phyloP scores from a whole-genome alignment of 2,329 filamentous ascomycete genomes.

The Aspergillus melleus region DNA sequence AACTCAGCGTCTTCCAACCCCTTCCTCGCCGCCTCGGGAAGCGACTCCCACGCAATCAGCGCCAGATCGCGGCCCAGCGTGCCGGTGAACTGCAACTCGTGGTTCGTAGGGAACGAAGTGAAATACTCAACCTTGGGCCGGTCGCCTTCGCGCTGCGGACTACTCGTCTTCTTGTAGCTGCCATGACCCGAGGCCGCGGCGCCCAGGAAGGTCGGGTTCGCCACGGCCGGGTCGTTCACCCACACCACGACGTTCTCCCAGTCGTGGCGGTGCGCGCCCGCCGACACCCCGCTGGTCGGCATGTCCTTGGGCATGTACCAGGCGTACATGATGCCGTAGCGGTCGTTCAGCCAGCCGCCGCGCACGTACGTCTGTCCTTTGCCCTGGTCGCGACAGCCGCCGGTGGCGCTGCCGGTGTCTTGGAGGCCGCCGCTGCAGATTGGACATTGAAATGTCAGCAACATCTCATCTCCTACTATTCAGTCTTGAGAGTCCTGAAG shows the following conservation, averaged over 20 bases:
- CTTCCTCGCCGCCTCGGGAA: no score
- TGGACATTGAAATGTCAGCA: no score
- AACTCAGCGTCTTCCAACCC: no score
- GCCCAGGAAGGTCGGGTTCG: conserved; percentile 2
- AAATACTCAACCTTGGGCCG: conserved; percentile 7
- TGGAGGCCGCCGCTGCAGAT: not conserved
- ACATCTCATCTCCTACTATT: no score
- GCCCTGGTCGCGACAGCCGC: conserved; percentile 5
- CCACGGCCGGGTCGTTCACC: conserved; percentile 1
- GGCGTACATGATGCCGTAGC: conserved; percentile 9
- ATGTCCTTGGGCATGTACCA: conserved; percentile 12
- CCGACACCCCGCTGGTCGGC: conserved; percentile 1
- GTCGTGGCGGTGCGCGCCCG: conserved; percentile 7
- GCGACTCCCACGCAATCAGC: no score
- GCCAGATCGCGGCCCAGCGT: no score
- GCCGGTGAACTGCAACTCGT: not conserved
- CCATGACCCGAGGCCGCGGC: not conserved
- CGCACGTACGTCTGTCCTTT: conserved; percentile 7
- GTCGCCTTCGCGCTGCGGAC: not conserved
- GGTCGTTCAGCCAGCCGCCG: conserved; percentile 4
- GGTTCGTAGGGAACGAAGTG: conserved; percentile 6
- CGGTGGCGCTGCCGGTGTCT: conserved; percentile 6
- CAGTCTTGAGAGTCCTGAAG: no score
- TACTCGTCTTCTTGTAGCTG: conserved; percentile 4
- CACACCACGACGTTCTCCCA: conserved; percentile 11